phyloP scores from a whole-genome alignment of 2,329 filamentous ascomycete genomes.

The Phialemonium atrogriseum region DNA sequence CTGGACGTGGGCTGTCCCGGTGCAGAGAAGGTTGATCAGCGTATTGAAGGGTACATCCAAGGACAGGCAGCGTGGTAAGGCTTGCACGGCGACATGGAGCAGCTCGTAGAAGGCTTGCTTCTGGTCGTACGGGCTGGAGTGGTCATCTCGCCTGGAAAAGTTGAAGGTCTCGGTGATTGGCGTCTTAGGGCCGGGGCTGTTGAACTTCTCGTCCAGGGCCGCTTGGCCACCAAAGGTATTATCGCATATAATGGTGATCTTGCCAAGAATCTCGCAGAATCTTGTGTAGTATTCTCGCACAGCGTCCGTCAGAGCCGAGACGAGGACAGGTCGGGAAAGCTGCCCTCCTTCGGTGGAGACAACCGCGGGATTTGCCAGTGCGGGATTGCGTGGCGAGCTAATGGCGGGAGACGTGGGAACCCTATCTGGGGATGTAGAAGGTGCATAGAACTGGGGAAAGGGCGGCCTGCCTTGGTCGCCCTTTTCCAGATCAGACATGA shows the following conservation, averaged over 20 bases:
- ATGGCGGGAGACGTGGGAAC: conserved; percentile 42
- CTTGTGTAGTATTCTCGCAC: conserved; percentile 79
- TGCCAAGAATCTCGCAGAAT: conserved; percentile 91
- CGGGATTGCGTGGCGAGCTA: conserved; percentile 23
- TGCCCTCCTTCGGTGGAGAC: conserved; percentile 46
- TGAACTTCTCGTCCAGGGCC: conserved; percentile 91
- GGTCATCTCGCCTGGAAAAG: conserved; percentile 77
- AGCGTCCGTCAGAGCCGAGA: conserved; percentile 59
- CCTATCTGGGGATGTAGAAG: conserved; percentile 30
- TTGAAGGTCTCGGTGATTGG: conserved; percentile 92
- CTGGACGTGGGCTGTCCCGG: conserved; percentile 92
- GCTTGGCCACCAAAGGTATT: conserved; percentile 96
- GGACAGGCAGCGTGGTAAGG: conserved; percentile 86
- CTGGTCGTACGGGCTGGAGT: conserved; percentile 63
- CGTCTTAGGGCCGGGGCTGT: conserved; percentile 78
- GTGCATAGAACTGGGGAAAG: conserved; percentile 64
- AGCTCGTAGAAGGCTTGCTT: conserved; percentile 95
- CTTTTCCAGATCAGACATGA: conserved; percentile 88
- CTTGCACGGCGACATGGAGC: conserved; percentile 90
- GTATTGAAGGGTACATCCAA: conserved; percentile 87
- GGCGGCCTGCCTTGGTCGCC: conserved; percentile 69
- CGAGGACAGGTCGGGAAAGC: conserved; percentile 57
- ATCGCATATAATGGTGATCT: conserved; percentile 93
- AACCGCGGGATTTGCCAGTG: conserved; percentile 16
- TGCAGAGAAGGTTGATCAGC: conserved; percentile 89